Evolutionary conservation across 805 yeast species (phyloP).

Genomic region (Monosporozyma servazzii): DNA sequence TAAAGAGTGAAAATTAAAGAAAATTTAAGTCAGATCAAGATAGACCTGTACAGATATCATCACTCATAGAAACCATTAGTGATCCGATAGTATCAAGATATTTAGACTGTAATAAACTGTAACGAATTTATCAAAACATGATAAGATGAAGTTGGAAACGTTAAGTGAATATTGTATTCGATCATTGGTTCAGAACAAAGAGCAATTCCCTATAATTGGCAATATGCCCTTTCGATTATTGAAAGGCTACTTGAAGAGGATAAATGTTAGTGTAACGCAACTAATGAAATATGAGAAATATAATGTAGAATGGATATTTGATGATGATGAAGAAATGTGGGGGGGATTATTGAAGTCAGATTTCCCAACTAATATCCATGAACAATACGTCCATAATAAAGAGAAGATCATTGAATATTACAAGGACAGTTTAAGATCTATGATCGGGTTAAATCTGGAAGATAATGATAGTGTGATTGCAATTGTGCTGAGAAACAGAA

Average conservation of each 20-base stretch:
- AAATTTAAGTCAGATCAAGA: too few relatives aligned
- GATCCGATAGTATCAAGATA: too few relatives aligned
- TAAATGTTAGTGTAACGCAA: conserved; percentile 27
- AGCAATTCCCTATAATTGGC: conserved; percentile 17
- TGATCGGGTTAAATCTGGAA: not conserved
- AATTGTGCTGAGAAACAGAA: not conserved
- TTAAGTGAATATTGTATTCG: conserved; percentile 14
- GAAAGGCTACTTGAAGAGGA: conserved; percentile 21
- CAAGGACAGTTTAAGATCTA: conserved; percentile 1
- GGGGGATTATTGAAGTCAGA: conserved; percentile 23
- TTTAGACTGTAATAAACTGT: too few relatives aligned
- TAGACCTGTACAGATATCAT: too few relatives aligned
- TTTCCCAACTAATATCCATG: conserved; percentile 30
- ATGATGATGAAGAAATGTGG: conserved; percentile 33
- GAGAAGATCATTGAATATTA: conserved; percentile 17
- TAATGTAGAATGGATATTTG: conserved; percentile 29
- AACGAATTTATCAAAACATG: too few relatives aligned
- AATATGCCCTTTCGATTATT: conserved; percentile 29
- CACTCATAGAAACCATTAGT: too few relatives aligned
- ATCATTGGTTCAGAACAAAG: conserved; percentile 2
- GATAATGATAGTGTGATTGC: not conserved
- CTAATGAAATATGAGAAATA: conserved; percentile 25
- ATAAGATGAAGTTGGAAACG: not conserved
- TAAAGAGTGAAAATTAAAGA: too few relatives aligned
- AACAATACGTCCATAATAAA: conserved; percentile 23